These are phyloP conservation scores for Phytophthora parvispora DNA, from an alignment of 352 stramenopile species.

Conservation along the genomic window DNA sequence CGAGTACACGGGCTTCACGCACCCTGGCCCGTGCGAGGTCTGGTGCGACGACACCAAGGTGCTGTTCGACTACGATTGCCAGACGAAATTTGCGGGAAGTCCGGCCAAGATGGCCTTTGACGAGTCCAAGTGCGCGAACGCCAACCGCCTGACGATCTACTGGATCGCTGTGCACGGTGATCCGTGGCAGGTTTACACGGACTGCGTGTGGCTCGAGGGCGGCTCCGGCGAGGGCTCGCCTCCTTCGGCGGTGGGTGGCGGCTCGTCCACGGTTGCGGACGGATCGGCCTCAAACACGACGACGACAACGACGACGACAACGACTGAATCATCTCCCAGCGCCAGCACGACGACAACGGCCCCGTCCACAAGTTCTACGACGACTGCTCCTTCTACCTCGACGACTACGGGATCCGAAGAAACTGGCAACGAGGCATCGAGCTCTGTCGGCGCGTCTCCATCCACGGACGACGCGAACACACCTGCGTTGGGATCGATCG, in stretches of 20 bases:
- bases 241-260: constrained; percentile 20
- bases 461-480: neutral
- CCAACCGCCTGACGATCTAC: constrained; percentile 60
- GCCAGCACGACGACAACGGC: constrained; percentile 7
- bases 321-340: constrained; percentile 1
- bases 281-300: constrained; percentile 15
- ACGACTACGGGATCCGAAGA: constrained; percentile 3
- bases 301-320: constrained; percentile 22
- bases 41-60: constrained; percentile 72
- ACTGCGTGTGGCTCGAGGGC: constrained; percentile 49
- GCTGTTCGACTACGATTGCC: constrained; percentile 58
- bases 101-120: constrained; percentile 56
- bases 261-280: constrained; percentile 9
- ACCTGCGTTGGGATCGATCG: neutral
- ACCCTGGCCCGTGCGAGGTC: constrained; percentile 66
- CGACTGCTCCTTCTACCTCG: neutral
- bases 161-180: constrained; percentile 64
- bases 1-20: constrained; percentile 63
- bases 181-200: constrained; percentile 72
- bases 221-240: constrained; percentile 28
- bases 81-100: constrained; percentile 40
- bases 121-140: constrained; percentile 45
- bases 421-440: constrained; percentile 16
- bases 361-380: constrained; percentile 14
- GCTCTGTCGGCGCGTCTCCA: neutral